Percentiles rank a stretch among this genome's conserved stretches.
Evolutionary conservation across 2,329 filamentous ascomycete genomes (phyloP).

Genomic region (Raffaelea deltoideospora): DNA sequence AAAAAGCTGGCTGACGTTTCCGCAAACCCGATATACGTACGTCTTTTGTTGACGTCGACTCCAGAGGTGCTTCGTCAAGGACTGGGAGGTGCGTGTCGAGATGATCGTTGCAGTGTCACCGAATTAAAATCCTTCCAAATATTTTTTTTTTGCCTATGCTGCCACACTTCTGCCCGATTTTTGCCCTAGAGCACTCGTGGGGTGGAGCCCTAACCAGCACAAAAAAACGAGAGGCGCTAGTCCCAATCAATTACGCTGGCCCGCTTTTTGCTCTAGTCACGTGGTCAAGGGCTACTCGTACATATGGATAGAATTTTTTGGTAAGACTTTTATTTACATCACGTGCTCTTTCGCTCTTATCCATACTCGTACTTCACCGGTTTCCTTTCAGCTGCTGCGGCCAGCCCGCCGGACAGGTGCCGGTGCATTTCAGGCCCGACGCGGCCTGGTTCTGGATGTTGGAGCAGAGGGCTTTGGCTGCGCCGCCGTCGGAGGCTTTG

Average conservation of each 20-base stretch:
- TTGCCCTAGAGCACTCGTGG: constrained; percentile 2
- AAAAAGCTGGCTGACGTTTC: too few relatives aligned
- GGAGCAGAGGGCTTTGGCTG: constrained; percentile 25
- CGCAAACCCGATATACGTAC: too few relatives aligned
- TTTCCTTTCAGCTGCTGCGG: constrained; percentile 22
- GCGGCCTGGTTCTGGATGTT: constrained; percentile 22
- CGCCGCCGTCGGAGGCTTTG: constrained; percentile 23
- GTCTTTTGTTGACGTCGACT: too few relatives aligned
- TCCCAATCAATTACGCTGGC: background rate
- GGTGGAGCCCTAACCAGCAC: constrained; percentile 8
- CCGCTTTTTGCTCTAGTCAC: background rate
- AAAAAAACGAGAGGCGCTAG: background rate
- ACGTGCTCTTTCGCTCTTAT: background rate
- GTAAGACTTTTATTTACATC: too few relatives aligned
- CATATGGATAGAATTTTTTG: too few relatives aligned
- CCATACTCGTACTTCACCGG: constrained; percentile 3
- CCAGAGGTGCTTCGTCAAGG: too few relatives aligned
- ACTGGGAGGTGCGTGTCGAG: too few relatives aligned
- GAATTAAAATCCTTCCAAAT: too few relatives aligned
- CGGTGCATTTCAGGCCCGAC: constrained; percentile 20
- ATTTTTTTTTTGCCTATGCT: background rate
- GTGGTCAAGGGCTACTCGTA: constrained; percentile 5
- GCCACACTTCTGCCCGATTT: too few relatives aligned
- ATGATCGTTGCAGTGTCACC: too few relatives aligned
- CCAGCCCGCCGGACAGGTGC: constrained; percentile 20